These are phyloP conservation scores for Pholiota conissans DNA, from an alignment of 768 basidiomycete genomes.

Conservation along the genomic window DNA sequence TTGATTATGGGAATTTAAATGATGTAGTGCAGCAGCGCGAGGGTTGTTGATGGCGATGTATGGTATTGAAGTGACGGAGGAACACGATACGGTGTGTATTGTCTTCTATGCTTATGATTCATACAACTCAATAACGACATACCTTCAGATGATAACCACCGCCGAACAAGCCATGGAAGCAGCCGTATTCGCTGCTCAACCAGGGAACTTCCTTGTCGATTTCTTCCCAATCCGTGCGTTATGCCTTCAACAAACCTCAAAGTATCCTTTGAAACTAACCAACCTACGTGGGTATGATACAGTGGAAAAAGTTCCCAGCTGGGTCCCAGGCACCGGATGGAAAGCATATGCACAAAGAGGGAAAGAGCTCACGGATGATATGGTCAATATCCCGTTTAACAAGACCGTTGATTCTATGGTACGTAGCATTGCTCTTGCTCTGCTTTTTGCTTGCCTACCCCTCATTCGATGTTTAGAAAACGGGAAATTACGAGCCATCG, in stretches of 20 bases:
- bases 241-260: not conserved
- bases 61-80: constrained; percentile 23
- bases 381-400: constrained; percentile 38
- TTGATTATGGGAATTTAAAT: no score
- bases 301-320: constrained; percentile 30
- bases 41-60: constrained; percentile 24
- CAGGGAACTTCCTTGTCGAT: constrained; percentile 30
- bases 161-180: constrained; percentile 23
- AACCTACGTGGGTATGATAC: not conserved
- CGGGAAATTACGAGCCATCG: constrained; percentile 16
- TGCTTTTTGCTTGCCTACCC: not conserved
- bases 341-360: constrained; percentile 36
- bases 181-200: constrained; percentile 19
- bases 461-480: constrained; percentile 2
- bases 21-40: constrained; percentile 21
- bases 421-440: not conserved
- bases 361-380: constrained; percentile 28
- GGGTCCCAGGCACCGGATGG: constrained; percentile 49
- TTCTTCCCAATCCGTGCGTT: constrained; percentile 23
- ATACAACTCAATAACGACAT: no score
- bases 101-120: no score
- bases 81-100: constrained; percentile 21
- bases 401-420: constrained; percentile 36
- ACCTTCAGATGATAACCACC: constrained; percentile 26
- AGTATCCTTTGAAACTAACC: not conserved